Percentiles rank a stretch among this genome's conserved stretches.
phyloP scores from a whole-genome alignment of 768 basidiomycete species.

The Tubosaeta sp. region DNA sequence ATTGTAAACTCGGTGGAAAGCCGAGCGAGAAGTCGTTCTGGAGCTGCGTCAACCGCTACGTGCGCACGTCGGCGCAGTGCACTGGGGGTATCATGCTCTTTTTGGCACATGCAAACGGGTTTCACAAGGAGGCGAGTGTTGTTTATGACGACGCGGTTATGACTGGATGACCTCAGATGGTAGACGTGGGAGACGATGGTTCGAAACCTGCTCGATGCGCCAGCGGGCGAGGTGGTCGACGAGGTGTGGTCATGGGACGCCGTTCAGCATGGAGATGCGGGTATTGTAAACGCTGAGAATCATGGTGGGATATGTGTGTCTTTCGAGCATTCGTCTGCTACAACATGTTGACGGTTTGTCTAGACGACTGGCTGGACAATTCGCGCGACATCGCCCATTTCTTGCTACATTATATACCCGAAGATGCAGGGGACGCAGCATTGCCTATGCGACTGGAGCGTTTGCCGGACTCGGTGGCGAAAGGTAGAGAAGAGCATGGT shows the following conservation, averaged over 20 bases:
- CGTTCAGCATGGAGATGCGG: slow-evolving; percentile 81
- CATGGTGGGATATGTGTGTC: slow-evolving; percentile 58
- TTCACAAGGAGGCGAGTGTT: slow-evolving; percentile 70
- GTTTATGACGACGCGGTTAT: neutral
- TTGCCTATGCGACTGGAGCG: slow-evolving; percentile 55
- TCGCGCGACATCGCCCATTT: slow-evolving; percentile 77
- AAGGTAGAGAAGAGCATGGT: slow-evolving; percentile 44
- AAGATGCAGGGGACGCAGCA: slow-evolving; percentile 21
- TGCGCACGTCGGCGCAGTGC: slow-evolving; percentile 14
- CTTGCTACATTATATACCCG: slow-evolving; percentile 62
- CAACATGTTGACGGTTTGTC: neutral
- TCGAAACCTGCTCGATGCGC: slow-evolving; percentile 42
- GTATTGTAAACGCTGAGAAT: slow-evolving; percentile 55
- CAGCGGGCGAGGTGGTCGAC: slow-evolving; percentile 47
- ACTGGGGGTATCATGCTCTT: slow-evolving; percentile 58
- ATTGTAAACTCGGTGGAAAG: slow-evolving; percentile 12
- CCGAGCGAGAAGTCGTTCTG: slow-evolving; percentile 44
- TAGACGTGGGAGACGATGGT: slow-evolving; percentile 82
- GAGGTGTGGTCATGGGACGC: slow-evolving; percentile 84
- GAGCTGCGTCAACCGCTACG: slow-evolving; percentile 72
- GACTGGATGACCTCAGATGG: too few species aligned
- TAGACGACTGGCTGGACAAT: slow-evolving; percentile 79
- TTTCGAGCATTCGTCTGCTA: neutral
- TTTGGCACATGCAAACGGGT: slow-evolving; percentile 80
- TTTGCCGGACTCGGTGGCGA: slow-evolving; percentile 40